phyloP scores from a whole-genome alignment of 129 eudicot genomes.

The Calendula officinalis region DNA sequence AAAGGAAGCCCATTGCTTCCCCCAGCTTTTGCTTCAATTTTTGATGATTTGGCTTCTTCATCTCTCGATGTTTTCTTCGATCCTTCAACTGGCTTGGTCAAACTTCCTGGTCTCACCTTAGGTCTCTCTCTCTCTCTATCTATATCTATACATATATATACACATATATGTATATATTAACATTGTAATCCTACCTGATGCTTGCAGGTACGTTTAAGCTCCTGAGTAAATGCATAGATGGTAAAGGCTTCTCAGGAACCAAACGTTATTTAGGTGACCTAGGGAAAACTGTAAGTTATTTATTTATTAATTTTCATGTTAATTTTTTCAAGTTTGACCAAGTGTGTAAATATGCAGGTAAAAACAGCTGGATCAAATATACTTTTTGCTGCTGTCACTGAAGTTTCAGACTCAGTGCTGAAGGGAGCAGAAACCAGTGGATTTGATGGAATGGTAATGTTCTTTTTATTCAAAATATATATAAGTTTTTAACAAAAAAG shows the following conservation, averaged over 20 bases:
- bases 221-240: slow-evolving; percentile 77
- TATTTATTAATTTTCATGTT: background rate
- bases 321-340: slow-evolving; percentile 8
- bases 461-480: slow-evolving; percentile 1
- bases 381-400: slow-evolving; percentile 85
- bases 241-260: slow-evolving; percentile 92
- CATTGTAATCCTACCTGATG: slow-evolving; percentile 4
- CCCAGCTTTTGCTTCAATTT: slow-evolving; percentile 90
- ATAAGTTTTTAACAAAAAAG: background rate
- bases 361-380: slow-evolving; percentile 90
- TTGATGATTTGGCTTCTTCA: slow-evolving; percentile 93
- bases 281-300: slow-evolving; percentile 80
- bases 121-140: slow-evolving; percentile 40
- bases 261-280: slow-evolving; percentile 95
- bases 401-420: slow-evolving; percentile 86
- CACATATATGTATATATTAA: background rate
- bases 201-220: slow-evolving; percentile 86
- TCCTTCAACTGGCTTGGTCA: slow-evolving; percentile 81
- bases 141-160: too few relatives aligned
- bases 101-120: slow-evolving; percentile 85
- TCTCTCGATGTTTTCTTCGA: slow-evolving; percentile 97
- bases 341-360: slow-evolving; percentile 46
- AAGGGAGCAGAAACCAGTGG: slow-evolving; percentile 97
- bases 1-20: slow-evolving; percentile 98
- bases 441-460: slow-evolving; percentile 74